Evolutionary conservation across 768 basidiomycete species (phyloP), one percentile per base, ranked within the genome.

Genomic region (Phallus indusiatus): DNA sequence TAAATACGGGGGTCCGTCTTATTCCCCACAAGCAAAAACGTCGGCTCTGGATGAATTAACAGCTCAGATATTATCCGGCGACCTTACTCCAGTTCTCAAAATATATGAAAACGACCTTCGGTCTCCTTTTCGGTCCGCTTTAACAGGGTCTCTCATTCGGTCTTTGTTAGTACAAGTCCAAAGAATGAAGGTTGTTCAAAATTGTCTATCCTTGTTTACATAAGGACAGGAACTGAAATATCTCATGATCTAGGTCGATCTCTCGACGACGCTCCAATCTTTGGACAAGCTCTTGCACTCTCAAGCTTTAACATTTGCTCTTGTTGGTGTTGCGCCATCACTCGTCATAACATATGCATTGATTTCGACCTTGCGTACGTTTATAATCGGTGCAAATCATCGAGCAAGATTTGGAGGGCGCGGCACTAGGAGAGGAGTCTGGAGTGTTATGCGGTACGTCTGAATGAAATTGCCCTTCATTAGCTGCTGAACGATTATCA

Each of bases 231-330:
- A 47, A 42, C 54, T 37, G 51, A 11, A 33, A 21, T 33, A 35
- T 37, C 37, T 20, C n/a, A 46, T 53, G 33, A n/a, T 54, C 42
- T 63, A 93, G 90, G 91, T 94, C 60, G 95, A 97, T 70, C 83
- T 96, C 55, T 90, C 94, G 62, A 84, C 94, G 70, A 87, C 94
- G 0, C 76, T 97, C 47, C 76, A 84, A 9, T 94, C 94, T 6
- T 94, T 98, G 64, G 95, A 97, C 71, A 92, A 88, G 67, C 76
- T 98, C 56, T 83, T 98, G 63, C 91, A 87, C 64, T 94, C 91
- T 1, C 94, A 96, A 72, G 91, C 95, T 68, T 76, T 96, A 48
- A 96, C 93, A 1, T 99, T 99, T 66, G 95, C 90, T 5, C 97
- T 97, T 66, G 93, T 97, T 61, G 94, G 94, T 63, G 87, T 98